These are phyloP conservation scores for Ascochyta fabae DNA, from an alignment of 2,329 filamentous ascomycete species.

Conservation along the genomic window DNA sequence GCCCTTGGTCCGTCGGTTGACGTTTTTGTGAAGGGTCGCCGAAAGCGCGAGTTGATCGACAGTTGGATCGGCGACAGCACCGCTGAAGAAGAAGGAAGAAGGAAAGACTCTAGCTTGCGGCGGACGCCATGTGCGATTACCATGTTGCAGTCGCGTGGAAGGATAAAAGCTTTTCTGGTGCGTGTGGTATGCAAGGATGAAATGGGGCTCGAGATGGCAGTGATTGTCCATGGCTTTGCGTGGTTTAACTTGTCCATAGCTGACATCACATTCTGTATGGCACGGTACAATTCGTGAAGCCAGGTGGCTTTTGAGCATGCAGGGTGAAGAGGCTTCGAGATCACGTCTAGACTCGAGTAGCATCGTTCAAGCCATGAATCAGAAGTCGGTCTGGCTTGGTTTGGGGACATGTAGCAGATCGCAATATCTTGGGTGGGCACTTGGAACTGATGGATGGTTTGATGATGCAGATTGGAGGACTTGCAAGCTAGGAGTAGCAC, in stretches of 20 bases:
- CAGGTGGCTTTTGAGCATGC: background rate
- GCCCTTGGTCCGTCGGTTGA: constrained; percentile 5
- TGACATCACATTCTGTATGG: too few species aligned
- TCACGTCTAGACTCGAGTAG: too few species aligned
- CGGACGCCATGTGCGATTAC: background rate
- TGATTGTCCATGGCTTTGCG: background rate
- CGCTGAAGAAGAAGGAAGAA: too few species aligned
- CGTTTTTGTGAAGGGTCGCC: background rate
- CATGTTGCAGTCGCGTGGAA: constrained; percentile 14
- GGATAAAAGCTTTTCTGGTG: background rate
- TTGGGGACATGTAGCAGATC: background rate
- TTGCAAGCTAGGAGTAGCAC: background rate
- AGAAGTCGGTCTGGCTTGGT: background rate
- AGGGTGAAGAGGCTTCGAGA: background rate
- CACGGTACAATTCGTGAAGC: background rate
- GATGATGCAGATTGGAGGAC: background rate
- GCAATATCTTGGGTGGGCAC: background rate
- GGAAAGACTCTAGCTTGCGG: background rate
- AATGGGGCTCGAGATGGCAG: background rate
- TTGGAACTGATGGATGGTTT: background rate
- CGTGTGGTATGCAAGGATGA: constrained; percentile 1
- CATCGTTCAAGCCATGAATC: too few species aligned
- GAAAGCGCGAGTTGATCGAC: background rate
- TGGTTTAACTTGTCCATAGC: background rate
- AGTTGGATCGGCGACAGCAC: background rate